These are phyloP conservation scores for Grigorovia yakushimaensis DNA, from an alignment of 805 yeast genomes.

Conservation along the genomic window DNA sequence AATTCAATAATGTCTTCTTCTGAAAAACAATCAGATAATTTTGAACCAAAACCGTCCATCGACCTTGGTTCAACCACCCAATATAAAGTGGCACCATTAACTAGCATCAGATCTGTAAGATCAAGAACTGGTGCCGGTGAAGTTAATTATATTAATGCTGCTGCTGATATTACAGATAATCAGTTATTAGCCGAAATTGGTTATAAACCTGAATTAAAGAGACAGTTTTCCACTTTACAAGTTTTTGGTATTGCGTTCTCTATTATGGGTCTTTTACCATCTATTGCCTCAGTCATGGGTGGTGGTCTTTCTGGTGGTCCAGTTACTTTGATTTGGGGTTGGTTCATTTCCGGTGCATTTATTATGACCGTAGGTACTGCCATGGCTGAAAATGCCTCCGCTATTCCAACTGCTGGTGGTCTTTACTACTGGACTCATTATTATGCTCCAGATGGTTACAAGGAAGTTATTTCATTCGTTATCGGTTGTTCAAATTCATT, in stretches of 20 bases:
- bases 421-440: too few species aligned
- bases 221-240: too few species aligned
- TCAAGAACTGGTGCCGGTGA: slow-evolving; percentile 19
- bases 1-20: neutral
- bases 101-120: slow-evolving; percentile 5
- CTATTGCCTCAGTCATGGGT: slow-evolving; percentile 46
- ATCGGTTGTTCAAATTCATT: slow-evolving; percentile 61
- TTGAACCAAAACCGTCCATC: too few species aligned
- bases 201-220: too few species aligned
- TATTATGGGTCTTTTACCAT: too few species aligned
- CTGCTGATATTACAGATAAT: slow-evolving; percentile 11
- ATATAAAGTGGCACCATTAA: neutral
- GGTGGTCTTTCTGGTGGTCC: slow-evolving; percentile 55
- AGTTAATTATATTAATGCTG: slow-evolving; percentile 17
- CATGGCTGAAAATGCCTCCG: slow-evolving; percentile 56
- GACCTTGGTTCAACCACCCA: too few species aligned
- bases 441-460: slow-evolving; percentile 46
- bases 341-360: slow-evolving; percentile 47
- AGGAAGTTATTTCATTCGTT: slow-evolving; percentile 47
- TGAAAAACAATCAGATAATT: too few species aligned
- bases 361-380: slow-evolving; percentile 48
- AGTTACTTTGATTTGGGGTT: slow-evolving; percentile 56
- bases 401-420: slow-evolving; percentile 74
- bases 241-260: too few species aligned
- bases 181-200: slow-evolving; percentile 34